A percentile compares a stretch with the other conserved stretches of the same genome.
phyloP scores from a whole-genome alignment of 495 filamentous ascomycete species.

The Neurospora discreta region DNA sequence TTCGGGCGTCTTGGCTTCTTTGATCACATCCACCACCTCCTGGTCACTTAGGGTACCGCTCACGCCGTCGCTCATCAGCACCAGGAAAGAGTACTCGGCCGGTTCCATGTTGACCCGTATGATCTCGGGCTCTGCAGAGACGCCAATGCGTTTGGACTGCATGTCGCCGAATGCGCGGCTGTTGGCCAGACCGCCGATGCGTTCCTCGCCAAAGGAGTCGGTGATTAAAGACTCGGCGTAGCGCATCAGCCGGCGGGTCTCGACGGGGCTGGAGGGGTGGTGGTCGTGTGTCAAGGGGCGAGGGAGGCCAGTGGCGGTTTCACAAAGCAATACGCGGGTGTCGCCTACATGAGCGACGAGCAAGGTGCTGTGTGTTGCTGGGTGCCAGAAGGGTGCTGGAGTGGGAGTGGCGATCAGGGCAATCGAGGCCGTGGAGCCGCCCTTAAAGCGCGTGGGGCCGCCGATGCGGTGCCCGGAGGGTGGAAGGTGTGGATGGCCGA shows the following conservation, averaged over 20 bases:
- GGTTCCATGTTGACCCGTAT: constrained; percentile 59
- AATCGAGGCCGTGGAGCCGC: constrained; percentile 81
- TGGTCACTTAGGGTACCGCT: constrained; percentile 75
- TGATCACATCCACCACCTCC: constrained; percentile 91
- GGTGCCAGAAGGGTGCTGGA: constrained; percentile 90
- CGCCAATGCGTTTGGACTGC: constrained; percentile 79
- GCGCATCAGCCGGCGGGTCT: constrained; percentile 71
- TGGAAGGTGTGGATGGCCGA: constrained; percentile 51
- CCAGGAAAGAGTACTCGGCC: constrained; percentile 78
- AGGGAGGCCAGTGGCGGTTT: constrained; percentile 63
- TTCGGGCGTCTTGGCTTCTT: constrained; percentile 84
- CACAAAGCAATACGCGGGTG: constrained; percentile 79
- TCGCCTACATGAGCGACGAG: constrained; percentile 90
- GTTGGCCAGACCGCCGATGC: constrained; percentile 87
- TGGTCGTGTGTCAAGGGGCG: constrained; percentile 78
- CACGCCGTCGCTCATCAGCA: constrained; percentile 80
- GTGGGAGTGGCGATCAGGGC: constrained; percentile 87
- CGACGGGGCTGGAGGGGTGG: constrained; percentile 75
- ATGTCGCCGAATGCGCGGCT: constrained; percentile 90
- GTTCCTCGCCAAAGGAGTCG: constrained; percentile 95
- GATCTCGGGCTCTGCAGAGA: constrained; percentile 87
- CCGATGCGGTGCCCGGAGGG: constrained; percentile 49
- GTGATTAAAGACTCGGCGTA: constrained; percentile 74
- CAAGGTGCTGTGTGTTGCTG: constrained; percentile 67
- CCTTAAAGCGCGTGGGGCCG: constrained; percentile 67